Conservation (phyloP, 345 rosid species). For the Hibiscus mutabilis region DNA sequence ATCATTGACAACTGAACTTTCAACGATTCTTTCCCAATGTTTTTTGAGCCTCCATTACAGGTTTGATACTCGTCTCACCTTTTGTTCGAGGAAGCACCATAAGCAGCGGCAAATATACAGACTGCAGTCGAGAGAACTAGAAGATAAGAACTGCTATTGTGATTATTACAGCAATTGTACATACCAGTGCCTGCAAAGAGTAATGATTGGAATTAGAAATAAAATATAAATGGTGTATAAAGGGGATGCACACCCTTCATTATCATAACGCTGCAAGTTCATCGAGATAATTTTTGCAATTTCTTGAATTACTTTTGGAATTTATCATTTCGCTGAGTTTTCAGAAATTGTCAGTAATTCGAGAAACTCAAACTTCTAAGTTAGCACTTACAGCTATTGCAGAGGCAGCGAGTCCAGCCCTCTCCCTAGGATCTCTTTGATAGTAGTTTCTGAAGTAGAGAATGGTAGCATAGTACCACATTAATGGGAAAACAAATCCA, state of each 20-base stretch:
- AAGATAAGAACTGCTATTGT: slow-evolving; percentile 36
- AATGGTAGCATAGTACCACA: slow-evolving; percentile 76
- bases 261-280: background rate
- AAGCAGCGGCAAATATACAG: background rate
- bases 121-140: slow-evolving; percentile 20
- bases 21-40: background rate
- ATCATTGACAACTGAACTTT: background rate
- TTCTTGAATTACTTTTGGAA: background rate
- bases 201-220: background rate
- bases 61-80: background rate
- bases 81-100: background rate
- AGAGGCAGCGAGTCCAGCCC: slow-evolving; percentile 92
- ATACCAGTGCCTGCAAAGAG: slow-evolving; percentile 66
- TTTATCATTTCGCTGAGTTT: background rate
- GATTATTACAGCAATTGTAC: slow-evolving; percentile 53
- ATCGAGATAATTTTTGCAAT: background rate
- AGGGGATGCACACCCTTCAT: background rate
- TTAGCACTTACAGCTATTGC: slow-evolving; percentile 78
- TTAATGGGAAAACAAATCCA: slow-evolving; percentile 69
- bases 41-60: background rate
- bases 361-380: background rate
- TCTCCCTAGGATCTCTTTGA: slow-evolving; percentile 88
- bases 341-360: background rate
- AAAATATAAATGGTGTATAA: background rate
- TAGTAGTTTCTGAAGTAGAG: slow-evolving; percentile 82